Base-by-base conservation (phyloP, 306 rosid genomes). In the Gillenia trifoliata region DNA sequence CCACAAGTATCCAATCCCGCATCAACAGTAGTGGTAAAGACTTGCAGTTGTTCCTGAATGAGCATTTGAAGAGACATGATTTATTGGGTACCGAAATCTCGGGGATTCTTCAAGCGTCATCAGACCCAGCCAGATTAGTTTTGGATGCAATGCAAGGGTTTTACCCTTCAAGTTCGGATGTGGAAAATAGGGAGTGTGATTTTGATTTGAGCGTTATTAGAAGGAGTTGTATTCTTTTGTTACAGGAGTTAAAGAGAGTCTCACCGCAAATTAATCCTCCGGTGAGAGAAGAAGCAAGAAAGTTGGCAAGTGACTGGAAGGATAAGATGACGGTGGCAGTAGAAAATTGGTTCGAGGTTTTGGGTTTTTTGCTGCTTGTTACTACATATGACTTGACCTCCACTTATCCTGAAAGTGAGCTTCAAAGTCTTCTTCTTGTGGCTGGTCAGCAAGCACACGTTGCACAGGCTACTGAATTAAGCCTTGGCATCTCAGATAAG, bases 101-200 rank as follows among this genome's bases (percentile, higher is more conserved):
- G 4, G 20, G n/a, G 17, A 61, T 77, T 72, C 87, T 88, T 36
- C 70, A 25, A 73, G 60, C 69, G 7, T 86, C 85, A 6, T 26
- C 66, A 1, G 66, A 83, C 70, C 90, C 88, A 1, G 78, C 83
- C 3, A 84, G 70, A 62, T 75, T 86, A 75, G 90, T 86, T 16
- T 75, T 88, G 55, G 87, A 86, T 75, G 87, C 84, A 31, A 71
- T 86, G 76, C 69, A 60, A 47, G 87, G 85, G 20, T 86, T 86
- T 70, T 82, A 77, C 70, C 65, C 87, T 75, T 56, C 78, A 17
- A 45, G 66, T 56, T 29, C 34, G 10, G 70, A 64, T 66, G 60
- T 36, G 20, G 73, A 57, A 40, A 67, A 73, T 33, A 25, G 7
- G 66, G 78, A 70, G 33, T 55, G 52, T 40, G 81, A 78, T 22